Conservation (phyloP, 345 rosid species). For the Citrus australasica region DNA sequence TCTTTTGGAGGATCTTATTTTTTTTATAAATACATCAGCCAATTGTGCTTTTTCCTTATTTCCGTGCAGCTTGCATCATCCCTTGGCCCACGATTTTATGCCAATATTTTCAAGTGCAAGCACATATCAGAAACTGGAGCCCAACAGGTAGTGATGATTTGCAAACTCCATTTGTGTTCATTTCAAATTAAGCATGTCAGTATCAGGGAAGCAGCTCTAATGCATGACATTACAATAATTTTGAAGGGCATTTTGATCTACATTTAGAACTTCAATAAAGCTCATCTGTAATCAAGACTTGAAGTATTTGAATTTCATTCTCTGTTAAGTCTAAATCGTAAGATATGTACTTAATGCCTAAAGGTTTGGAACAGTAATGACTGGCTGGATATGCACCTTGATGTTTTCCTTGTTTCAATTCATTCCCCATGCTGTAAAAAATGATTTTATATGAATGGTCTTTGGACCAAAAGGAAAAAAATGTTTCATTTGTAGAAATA, state of each 20-base stretch:
- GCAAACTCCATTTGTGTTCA: neutral
- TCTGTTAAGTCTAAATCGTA: neutral
- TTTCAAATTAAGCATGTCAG: neutral
- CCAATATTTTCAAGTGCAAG: conserved; percentile 95
- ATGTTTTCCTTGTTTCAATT: neutral
- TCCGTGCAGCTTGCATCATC: conserved; percentile 92
- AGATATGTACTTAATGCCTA: neutral
- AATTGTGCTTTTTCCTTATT: conserved; percentile 4
- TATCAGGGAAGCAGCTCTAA: neutral
- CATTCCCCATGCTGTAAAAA: neutral
- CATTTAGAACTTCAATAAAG: neutral
- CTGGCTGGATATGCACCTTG: neutral
- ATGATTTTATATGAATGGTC: neutral
- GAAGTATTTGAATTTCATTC: neutral
- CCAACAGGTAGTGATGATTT: conserved; percentile 57
- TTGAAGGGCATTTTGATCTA: neutral
- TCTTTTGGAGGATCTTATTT: neutral
- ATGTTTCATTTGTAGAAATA: neutral
- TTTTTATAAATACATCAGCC: neutral
- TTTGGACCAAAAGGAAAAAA: neutral
- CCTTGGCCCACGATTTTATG: conserved; percentile 91
- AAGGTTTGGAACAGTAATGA: neutral
- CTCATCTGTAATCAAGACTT: neutral
- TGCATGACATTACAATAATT: neutral
- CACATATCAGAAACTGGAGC: conserved; percentile 99